Base-by-base conservation (phyloP, 192 early-diverging fungal genomes). In the Coemansia sp. region DNA sequence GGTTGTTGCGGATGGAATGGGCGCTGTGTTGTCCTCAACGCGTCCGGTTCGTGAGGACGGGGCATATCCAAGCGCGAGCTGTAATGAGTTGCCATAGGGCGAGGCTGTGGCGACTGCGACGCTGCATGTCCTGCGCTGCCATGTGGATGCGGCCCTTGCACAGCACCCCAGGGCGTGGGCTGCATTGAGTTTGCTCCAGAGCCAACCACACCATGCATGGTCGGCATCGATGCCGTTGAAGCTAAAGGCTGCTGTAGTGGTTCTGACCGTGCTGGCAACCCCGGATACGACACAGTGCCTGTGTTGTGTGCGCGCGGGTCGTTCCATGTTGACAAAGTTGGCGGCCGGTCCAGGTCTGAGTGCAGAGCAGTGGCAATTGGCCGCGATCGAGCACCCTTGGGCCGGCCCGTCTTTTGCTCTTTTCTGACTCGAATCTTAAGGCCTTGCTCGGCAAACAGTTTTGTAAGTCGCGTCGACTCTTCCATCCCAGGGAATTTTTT, bases 401-500 rank as follows among this genome's bases (percentile, higher is more conserved):
- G 65, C 6, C 72, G 72, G 16, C 50, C 51, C 10, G 65, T 63
- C 55, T 78, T 78, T 66, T 70, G 74, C 39, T 97, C 95, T 59
- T 96, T 97, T 37, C 93, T 80, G 53, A 97, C 93, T 42, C 93
- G 82, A 51, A 97, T 93, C 68, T 96, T 95, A 14, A 97, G 77
- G 0, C 95, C 95, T 68, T 97, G 95, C 57, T 97, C 93, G 10
- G 95, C 95, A 85, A 97, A 96, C 6, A 87, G 86, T 63, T 90
- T 83, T 12, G 93, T 92, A 18, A 97, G 66, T 55, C 80, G 82
- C 2, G 94, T 97, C 3, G 92, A 93, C 65, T 94, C 93, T 63
- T 93, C 91, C 93, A 94, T 97, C 14, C 94, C 94, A 5, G 94
- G 94, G 51, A 97, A 97, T 63, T 90, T 91, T 81, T 97, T 97